Percentiles rank a stretch among this genome's conserved stretches.
Conservation (phyloP, 352 stramenopile species). For the Peronospora destructor region DNA sequence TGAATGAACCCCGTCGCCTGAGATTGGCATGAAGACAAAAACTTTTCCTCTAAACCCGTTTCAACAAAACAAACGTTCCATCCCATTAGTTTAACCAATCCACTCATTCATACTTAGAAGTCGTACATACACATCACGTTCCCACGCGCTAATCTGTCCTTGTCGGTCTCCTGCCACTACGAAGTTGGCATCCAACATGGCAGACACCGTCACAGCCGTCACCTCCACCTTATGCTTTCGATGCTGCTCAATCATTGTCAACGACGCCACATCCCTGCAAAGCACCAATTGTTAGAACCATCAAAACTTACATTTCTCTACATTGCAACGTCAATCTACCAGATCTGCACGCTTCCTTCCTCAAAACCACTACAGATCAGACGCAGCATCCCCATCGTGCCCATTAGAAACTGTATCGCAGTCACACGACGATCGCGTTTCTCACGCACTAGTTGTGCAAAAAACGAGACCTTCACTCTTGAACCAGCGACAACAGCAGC, state of each 20-base stretch:
- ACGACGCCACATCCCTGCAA: conserved; percentile 42
- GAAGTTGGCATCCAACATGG: conserved; percentile 29
- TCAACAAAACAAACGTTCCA: conserved; percentile 2
- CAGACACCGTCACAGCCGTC: conserved; percentile 36
- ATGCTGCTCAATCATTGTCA: conserved; percentile 53
- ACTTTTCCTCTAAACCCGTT: conserved; percentile 31
- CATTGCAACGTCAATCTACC: conserved; percentile 25
- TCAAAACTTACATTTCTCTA: neutral
- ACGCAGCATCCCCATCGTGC: conserved; percentile 26
- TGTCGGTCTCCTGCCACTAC: conserved; percentile 59
- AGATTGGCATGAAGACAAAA: conserved; percentile 38
- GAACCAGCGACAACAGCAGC: neutral
- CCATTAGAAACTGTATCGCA: conserved; percentile 39
- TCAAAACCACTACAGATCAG: conserved; percentile 58
- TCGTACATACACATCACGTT: conserved; percentile 42
- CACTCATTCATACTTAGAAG: neutral
- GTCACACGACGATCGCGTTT: conserved; percentile 62
- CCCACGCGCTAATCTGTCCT: conserved; percentile 50
- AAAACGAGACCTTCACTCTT: conserved; percentile 29
- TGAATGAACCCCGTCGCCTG: conserved; percentile 46
- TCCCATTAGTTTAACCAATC: conserved; percentile 2
- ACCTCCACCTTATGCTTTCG: conserved; percentile 56
- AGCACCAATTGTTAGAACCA: neutral
- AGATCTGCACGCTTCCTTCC: conserved; percentile 68
- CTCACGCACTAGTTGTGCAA: conserved; percentile 41